Evolutionary conservation across 129 eudicot species (phyloP).

Genomic region (Tagetes erecta): DNA sequence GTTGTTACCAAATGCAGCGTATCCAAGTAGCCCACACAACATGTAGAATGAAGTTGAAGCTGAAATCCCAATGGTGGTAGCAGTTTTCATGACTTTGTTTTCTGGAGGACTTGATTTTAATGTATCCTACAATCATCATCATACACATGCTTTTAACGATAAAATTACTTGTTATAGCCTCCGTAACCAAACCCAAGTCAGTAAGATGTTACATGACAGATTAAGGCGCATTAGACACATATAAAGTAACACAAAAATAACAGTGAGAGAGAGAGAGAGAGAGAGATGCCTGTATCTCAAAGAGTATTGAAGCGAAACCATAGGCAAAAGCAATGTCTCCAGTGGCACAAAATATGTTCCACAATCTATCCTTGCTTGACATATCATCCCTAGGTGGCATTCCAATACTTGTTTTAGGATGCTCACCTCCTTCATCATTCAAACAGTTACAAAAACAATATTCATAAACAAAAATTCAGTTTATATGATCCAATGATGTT

Average conservation of each 20-base stretch:
- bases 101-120: conserved; percentile 61
- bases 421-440: conserved; percentile 38
- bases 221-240: no score
- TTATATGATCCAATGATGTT: not conserved
- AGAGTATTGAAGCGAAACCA: conserved; percentile 54
- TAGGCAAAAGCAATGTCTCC: conserved; percentile 82
- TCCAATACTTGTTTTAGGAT: conserved; percentile 53
- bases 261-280: no score
- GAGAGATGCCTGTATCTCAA: conserved; percentile 57
- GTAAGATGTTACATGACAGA: no score
- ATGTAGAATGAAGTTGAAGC: conserved; percentile 53
- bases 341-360: conserved; percentile 53
- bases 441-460: no score
- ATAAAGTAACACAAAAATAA: no score
- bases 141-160: no score
- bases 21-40: conserved; percentile 62
- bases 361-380: conserved; percentile 52
- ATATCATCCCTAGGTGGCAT: conserved; percentile 40
- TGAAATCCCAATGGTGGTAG: conserved; percentile 39
- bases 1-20: conserved; percentile 70
- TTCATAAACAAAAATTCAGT: not conserved
- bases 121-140: conserved; percentile 49
- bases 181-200: no score
- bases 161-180: no score
- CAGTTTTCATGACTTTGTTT: conserved; percentile 65